phyloP scores from a whole-genome alignment of 1,284 basidiomycete genomes.

The Naganishia sp. region DNA sequence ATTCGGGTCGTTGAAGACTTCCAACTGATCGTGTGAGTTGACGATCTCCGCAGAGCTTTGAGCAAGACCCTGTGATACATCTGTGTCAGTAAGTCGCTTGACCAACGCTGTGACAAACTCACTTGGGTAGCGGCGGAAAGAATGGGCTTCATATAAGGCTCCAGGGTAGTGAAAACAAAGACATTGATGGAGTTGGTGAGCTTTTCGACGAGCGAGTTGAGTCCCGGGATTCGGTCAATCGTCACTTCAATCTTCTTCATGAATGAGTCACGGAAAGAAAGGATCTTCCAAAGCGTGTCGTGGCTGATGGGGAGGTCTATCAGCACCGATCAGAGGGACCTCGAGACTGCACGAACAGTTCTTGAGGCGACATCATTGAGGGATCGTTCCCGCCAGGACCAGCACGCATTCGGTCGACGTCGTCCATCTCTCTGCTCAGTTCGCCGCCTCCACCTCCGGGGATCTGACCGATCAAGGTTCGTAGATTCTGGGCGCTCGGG shows the following conservation, averaged over 20 bases:
- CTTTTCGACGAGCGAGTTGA: constrained; percentile 74
- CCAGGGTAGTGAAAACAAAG: constrained; percentile 77
- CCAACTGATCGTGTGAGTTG: constrained; percentile 71
- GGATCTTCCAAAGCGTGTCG: constrained; percentile 76
- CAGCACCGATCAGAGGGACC: not conserved
- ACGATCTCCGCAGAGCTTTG: constrained; percentile 73
- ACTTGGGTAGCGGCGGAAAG: constrained; percentile 68
- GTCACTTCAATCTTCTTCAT: constrained; percentile 80
- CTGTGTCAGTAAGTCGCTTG: not conserved
- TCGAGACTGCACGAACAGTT: constrained; percentile 61
- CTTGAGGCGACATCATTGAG: constrained; percentile 82
- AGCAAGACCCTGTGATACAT: constrained; percentile 55
- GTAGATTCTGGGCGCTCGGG: constrained; percentile 54
- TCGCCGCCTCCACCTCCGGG: constrained; percentile 63
- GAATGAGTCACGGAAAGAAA: constrained; percentile 80
- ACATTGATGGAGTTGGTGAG: constrained; percentile 77
- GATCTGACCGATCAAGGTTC: constrained; percentile 57
- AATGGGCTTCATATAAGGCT: constrained; percentile 70
- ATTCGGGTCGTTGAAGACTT: constrained; percentile 74
- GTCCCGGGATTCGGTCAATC: constrained; percentile 66
- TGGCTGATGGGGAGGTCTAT: constrained; percentile 11
- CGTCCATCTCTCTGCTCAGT: constrained; percentile 73
- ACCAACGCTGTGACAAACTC: not conserved
- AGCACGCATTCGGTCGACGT: constrained; percentile 69
- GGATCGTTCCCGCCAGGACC: constrained; percentile 62